A percentile compares a stretch with the other conserved stretches of the same genome.
Evolutionary conservation across 306 rosid genomes (phyloP).

Genomic region (Inga laurina): DNA sequence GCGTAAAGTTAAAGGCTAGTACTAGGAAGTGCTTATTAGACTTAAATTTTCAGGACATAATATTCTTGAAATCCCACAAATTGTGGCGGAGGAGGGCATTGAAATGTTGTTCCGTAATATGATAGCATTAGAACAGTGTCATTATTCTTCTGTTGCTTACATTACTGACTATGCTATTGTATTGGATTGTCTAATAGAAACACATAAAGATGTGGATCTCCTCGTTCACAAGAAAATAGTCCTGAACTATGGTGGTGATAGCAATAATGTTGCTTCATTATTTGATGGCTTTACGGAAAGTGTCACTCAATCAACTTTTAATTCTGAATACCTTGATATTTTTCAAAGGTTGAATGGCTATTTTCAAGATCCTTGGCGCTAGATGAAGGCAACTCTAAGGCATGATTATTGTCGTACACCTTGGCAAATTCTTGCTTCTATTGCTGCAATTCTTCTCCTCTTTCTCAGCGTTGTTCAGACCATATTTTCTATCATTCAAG

Average conservation of each 20-base stretch:
- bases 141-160: background rate
- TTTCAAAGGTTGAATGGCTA: background rate
- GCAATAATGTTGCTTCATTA: background rate
- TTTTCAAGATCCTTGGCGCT: too few species aligned
- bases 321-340: background rate
- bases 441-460: too few species aligned
- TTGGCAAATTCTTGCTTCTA: too few species aligned
- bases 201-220: slow-evolving; percentile 1
- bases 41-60: background rate
- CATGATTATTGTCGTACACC: too few species aligned
- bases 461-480: too few species aligned
- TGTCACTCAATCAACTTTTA: background rate
- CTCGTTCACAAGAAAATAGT: slow-evolving; percentile 11
- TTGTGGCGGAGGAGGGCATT: fast-evolving
- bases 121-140: slow-evolving; percentile 17
- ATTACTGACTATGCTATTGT: background rate
- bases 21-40: background rate
- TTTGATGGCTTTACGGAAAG: background rate
- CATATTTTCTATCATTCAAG: too few species aligned
- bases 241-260: background rate
- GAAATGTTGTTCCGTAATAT: background rate
- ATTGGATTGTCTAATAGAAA: slow-evolving; percentile 6
- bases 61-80: background rate
- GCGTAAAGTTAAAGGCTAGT: background rate
- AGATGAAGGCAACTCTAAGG: too few species aligned